Evolutionary conservation across 2,329 filamentous ascomycete genomes (phyloP), one percentile per base, ranked within the genome.

Genomic region (Clarireedia sp.): DNA sequence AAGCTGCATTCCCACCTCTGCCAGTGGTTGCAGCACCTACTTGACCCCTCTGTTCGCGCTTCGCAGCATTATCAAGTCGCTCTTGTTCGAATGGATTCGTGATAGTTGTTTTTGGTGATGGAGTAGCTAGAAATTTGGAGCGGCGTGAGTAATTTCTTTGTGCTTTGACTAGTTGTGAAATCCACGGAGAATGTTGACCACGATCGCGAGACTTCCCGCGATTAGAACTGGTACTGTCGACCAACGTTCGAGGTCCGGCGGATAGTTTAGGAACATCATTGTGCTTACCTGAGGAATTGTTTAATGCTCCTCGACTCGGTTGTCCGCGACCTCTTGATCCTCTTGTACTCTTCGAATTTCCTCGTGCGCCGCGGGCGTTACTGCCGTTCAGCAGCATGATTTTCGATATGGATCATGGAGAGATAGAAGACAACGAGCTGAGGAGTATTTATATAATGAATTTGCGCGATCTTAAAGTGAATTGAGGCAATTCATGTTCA

Each of bases 41-140:
- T 47, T 63, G 56, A 23, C 60, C 61, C 52, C 62, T 54, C 43
- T 66, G 62, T 45, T 61, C 57, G 38, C 67, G 62, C 56, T 67
- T 68, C 23, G 67, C 62, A 37, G 66, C 67, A 66, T 69, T 69
- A 57, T 68, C 63, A 46, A 62, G 58, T 58, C 66, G 63, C 36
- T 67, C 67, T 56, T 58, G 44, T 51, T 68, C 65, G 61, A 68
- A 69, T 26, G 60, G 47, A 51, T 65, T 62, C 19, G 61, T 33
- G 16, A 56, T 21, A 51, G 55, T 58, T 17, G 58, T 46, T 44
- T 38, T 38, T 40, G 58, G 24, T 12, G 59, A 56, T 56, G 40
- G 48, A 26, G 23, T 46, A 38, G 46, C 44, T 24, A 62, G 55
- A 57, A 50, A 58, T 64, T 57, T 57, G 52, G 29, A 37, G 41